Base-by-base conservation (phyloP, 208 protist species). In the Balamuthia mandrillaris region DNA sequence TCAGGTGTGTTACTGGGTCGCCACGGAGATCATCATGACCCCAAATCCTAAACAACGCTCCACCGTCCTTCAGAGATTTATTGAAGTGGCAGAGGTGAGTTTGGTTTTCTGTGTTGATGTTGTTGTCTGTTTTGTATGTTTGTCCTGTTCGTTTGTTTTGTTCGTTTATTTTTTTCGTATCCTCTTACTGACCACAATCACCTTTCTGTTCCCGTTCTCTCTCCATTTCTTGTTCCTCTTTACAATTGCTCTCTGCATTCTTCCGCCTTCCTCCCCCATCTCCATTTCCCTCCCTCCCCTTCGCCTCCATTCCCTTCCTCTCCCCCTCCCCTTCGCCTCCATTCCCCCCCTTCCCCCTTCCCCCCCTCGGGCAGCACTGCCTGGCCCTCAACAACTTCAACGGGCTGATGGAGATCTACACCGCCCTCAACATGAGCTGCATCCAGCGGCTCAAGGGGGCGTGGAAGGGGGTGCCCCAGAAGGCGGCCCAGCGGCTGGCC, bases 1-100 rank as follows among this genome's bases (percentile, higher is more conserved):
- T 39, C 31, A 81, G 74, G 74, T 81, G 4, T 81, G 51, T 27
- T 81, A 81, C 21, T 81, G 74, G 74, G 74, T 81, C 29, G 74
- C 74, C 0, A 63, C 74, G 29, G 74, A 81, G 52, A 61, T 81
- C 9, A 35, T 81, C 9, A 4, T 81, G 6, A 81, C 74, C 12
- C 74, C 74, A 1, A 81, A 81, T 24, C 45, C 5, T 5, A 81
- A 81, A 51, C 74, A 81, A 18, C 45, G 74, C 1, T 60, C 74
- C 3, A 37, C 61, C 16, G 74, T 81, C 21, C 56, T 81, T 24
- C 49, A 58, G 33, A 44, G 42, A 1, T 81, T 81, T 33, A 81
- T 81, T 27, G 74, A 81, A 3, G 35, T 81, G 21, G 74, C 74
- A 9, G 2, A 5, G 16, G 21, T 44, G 49, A 56, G 49, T 18